Percentiles rank a stretch among this genome's conserved stretches.
phyloP scores from a whole-genome alignment of 2,329 filamentous ascomycete genomes.

The Talaromyces sp. region DNA sequence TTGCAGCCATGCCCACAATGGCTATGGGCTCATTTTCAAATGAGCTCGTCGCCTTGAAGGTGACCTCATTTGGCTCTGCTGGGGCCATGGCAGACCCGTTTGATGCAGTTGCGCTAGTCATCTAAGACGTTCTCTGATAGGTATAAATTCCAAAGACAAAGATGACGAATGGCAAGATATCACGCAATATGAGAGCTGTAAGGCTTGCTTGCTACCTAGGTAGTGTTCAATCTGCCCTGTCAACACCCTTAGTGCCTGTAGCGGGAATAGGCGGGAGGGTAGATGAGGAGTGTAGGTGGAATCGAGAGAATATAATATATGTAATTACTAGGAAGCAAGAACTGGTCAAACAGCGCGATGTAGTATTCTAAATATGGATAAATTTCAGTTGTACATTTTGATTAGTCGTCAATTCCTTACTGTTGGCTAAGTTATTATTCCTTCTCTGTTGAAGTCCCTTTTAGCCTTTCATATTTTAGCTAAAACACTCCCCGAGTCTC shows the following conservation, averaged over 20 bases:
- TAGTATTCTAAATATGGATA: background rate
- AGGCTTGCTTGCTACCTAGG: background rate
- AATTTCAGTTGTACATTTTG: background rate
- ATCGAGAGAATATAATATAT: background rate
- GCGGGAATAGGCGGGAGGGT: background rate
- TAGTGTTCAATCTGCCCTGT: background rate
- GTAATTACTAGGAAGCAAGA: background rate
- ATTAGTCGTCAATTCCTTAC: background rate
- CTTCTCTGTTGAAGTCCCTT: background rate
- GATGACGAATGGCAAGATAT: background rate
- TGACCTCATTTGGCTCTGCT: background rate
- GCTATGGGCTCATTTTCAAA: conserved; percentile 24
- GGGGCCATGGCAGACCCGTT: background rate
- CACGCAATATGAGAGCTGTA: background rate
- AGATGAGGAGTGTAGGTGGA: background rate
- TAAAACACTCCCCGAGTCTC: background rate
- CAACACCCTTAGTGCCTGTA: background rate
- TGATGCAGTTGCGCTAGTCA: background rate
- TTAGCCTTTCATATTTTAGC: background rate
- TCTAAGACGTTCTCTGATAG: background rate
- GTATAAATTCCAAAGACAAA: background rate
- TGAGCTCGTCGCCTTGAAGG: background rate
- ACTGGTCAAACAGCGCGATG: background rate
- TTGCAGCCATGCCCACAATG: conserved; percentile 32
- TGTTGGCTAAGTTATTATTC: background rate